Conservation (phyloP, 1,139 yeast species). For the Maudiozyma humilis region DNA sequence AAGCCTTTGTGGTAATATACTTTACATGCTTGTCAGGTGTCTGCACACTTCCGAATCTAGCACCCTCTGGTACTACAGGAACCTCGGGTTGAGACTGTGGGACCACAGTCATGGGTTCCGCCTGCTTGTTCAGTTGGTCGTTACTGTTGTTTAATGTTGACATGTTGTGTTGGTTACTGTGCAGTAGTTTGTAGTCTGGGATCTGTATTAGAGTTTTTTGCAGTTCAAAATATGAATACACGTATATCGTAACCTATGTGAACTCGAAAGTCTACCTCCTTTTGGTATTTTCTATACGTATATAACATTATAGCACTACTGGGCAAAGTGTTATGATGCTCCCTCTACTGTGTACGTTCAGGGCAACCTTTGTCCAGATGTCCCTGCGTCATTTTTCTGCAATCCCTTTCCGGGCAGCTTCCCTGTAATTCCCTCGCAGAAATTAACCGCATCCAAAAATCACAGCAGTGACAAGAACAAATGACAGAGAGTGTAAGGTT, state of each 20-base stretch:
- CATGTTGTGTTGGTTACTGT: background rate
- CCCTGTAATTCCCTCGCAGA: background rate
- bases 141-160: background rate
- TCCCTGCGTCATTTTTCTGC: background rate
- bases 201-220: too few relatives aligned
- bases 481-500: too few relatives aligned
- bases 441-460: background rate
- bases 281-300: too few relatives aligned
- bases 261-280: too few relatives aligned
- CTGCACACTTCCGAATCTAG: constrained; percentile 31
- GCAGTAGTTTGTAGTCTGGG: too few relatives aligned
- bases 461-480: background rate
- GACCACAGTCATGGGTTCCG: constrained; percentile 8
- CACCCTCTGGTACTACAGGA: constrained; percentile 10
- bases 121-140: background rate
- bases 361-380: background rate
- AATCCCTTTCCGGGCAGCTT: background rate
- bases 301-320: too few relatives aligned
- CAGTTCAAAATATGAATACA: too few relatives aligned
- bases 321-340: background rate
- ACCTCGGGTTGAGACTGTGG: constrained; percentile 4
- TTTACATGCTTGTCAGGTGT: constrained; percentile 37
- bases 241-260: too few relatives aligned
- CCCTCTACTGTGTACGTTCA: background rate
- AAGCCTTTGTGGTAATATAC: constrained; percentile 34